Conservation (phyloP, 169 alveolate species). For the Babesia bovis region DNA sequence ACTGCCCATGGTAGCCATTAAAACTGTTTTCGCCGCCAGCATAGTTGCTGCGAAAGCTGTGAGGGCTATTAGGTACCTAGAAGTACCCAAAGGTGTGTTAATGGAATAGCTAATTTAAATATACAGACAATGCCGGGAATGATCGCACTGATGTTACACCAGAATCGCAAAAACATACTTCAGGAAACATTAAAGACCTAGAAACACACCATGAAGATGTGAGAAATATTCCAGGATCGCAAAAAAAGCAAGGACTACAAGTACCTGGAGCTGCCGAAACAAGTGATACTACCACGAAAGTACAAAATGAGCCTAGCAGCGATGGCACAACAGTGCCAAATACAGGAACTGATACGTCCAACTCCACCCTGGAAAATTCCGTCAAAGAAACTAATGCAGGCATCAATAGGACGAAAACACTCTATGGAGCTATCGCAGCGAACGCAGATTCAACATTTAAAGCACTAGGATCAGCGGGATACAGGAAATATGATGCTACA, state of each 20-base stretch:
- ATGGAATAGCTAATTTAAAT: not conserved
- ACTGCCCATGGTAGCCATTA: conserved; percentile 1
- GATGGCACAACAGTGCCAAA: conserved; percentile 1
- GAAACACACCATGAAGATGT: not conserved
- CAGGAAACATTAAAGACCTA: not conserved
- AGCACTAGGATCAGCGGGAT: conserved; percentile 70
- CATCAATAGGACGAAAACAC: conserved; percentile 17
- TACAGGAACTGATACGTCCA: no score
- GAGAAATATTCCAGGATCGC: not conserved
- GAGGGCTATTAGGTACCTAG: conserved; percentile 52
- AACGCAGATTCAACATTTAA: conserved; percentile 63
- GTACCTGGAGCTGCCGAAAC: no score
- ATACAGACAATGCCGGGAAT: not conserved
- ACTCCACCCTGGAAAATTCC: not conserved
- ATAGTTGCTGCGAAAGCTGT: not conserved
- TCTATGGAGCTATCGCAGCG: conserved; percentile 54
- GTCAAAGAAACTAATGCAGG: conserved; percentile 4
- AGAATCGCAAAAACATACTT: not conserved
- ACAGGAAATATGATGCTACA: conserved; percentile 75
- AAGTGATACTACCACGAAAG: no score
- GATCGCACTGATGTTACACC: no score
- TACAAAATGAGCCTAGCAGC: not conserved
- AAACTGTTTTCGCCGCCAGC: not conserved
- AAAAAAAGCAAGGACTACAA: not conserved
- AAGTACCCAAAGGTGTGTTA: conserved; percentile 52